A percentile compares a stretch with the other conserved stretches of the same genome.
Conservation (phyloP, 352 stramenopile species). For the Blastocystis sp. region DNA sequence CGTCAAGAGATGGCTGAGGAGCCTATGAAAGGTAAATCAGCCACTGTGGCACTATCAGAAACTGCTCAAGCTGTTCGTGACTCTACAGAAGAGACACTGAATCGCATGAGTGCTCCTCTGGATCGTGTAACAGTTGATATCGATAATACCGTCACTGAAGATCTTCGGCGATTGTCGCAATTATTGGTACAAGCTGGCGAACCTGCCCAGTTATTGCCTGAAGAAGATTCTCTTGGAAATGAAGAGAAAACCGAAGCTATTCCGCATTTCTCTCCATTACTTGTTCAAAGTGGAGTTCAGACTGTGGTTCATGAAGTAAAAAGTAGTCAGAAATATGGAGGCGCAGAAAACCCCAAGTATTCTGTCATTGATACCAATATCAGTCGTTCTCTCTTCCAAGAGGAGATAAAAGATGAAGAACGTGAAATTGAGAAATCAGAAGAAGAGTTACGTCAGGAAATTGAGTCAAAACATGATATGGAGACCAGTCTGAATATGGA, state of each 20-base stretch:
- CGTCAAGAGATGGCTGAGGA: neutral
- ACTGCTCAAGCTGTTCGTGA: neutral
- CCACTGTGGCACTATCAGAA: neutral
- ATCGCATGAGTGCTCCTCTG: neutral
- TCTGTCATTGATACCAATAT: neutral
- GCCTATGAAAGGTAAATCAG: neutral
- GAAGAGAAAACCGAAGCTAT: neutral
- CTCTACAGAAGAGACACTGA: slow-evolving; percentile 5
- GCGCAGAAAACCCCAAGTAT: neutral
- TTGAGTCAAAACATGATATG: neutral
- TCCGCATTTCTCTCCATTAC: slow-evolving; percentile 31
- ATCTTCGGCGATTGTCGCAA: slow-evolving; percentile 22
- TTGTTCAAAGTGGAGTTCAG: neutral
- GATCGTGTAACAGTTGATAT: neutral
- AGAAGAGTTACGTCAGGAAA: neutral
- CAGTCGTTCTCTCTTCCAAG: neutral
- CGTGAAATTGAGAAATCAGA: neutral
- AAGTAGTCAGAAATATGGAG: slow-evolving; percentile 37
- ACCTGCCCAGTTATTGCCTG: neutral
- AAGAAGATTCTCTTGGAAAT: neutral
- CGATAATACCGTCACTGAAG: slow-evolving; percentile 17
- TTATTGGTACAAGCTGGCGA: neutral
- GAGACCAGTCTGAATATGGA: slow-evolving; percentile 27
- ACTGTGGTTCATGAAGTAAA: slow-evolving; percentile 36
- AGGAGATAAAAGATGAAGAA: neutral